These are phyloP conservation scores for Venturia effusa DNA, from an alignment of 2,329 filamentous ascomycete species.

Conservation along the genomic window DNA sequence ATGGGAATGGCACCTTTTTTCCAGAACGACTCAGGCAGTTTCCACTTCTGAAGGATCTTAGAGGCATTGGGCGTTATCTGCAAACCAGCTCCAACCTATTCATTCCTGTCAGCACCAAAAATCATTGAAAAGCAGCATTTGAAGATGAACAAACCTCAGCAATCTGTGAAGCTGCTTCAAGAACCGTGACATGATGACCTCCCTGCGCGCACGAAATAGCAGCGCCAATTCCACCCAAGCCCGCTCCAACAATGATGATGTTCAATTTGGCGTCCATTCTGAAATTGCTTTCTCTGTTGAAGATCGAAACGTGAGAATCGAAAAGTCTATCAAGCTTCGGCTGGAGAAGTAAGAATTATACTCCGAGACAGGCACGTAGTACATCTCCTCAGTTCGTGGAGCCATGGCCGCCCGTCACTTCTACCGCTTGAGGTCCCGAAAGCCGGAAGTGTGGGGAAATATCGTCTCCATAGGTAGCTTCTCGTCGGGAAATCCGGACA, in stretches of 20 bases:
- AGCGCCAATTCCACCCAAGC: constrained; percentile 42
- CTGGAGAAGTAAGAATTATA: background rate
- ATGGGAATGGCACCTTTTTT: constrained; percentile 30
- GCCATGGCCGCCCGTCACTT: background rate
- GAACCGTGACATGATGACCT: constrained; percentile 37
- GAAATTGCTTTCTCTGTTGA: background rate
- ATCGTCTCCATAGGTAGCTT: background rate
- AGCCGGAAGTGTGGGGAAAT: background rate
- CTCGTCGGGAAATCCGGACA: background rate
- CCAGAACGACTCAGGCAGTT: constrained; percentile 8
- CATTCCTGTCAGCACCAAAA: background rate
- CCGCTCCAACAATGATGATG: constrained; percentile 45
- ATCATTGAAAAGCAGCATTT: background rate
- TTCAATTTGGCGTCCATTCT: constrained; percentile 15
- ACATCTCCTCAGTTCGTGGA: background rate
- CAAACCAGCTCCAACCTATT: constrained; percentile 37
- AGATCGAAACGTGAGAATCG: background rate
- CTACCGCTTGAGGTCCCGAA: background rate
- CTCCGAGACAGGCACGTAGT: background rate
- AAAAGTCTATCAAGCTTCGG: background rate
- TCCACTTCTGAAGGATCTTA: constrained; percentile 26
- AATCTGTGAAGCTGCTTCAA: constrained; percentile 37
- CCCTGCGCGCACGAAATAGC: constrained; percentile 36
- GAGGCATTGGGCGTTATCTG: constrained; percentile 40
- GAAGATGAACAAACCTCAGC: constrained; percentile 23